Evolutionary conservation across 306 rosid genomes (phyloP), one percentile per base, ranked within the genome.

Genomic region (Pachyrhizus erosus): DNA sequence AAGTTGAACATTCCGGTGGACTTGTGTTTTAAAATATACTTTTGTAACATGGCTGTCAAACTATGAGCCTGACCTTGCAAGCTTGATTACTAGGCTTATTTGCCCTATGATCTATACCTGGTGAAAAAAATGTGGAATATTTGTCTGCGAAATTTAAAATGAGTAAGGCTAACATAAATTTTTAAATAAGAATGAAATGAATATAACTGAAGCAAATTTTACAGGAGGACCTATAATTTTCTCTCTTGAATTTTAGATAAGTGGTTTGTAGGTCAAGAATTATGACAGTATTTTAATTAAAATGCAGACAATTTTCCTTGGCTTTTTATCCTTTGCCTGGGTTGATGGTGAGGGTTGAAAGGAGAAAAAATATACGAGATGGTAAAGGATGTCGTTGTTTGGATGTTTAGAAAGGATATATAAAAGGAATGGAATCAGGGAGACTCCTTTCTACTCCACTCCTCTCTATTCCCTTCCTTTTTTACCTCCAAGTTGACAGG

Each of bases 1-100:
- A 52, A 26, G 39, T 65, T 51, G 71, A 67, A 84, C 52, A 31
- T 29, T 37, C 48, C 64, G 43, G 42, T 70, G 43, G 14, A 43
- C 43, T 69, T 57, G 68, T 29, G 66, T 58, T 77, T 70, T 23
- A 77, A 39, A 48, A 57, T 77, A 60, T 14, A n/a, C 26, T 76
- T 23, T 54, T 70, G 43, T 67, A 15, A 68, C 21, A 39, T 52
- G 49, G 8, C 65, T 67, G 40, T 14, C 71, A 77, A 67, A 46
- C 37, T 83, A 84, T 73, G 77, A 79, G 20, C 23, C 39, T 57
- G 29, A 66, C 17, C 46, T 9, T 68, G 54, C 67, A 31, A 54
- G 77, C 51, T 76, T n/a, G 8, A 77, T 11, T 34, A 1, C 58
- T 78, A 49, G 83, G 39, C 68, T 84, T 27, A 68, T 51, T 18